Conservation (phyloP, 2,329 filamentous ascomycete genomes). For the Colletotrichum nymphaeae region DNA sequence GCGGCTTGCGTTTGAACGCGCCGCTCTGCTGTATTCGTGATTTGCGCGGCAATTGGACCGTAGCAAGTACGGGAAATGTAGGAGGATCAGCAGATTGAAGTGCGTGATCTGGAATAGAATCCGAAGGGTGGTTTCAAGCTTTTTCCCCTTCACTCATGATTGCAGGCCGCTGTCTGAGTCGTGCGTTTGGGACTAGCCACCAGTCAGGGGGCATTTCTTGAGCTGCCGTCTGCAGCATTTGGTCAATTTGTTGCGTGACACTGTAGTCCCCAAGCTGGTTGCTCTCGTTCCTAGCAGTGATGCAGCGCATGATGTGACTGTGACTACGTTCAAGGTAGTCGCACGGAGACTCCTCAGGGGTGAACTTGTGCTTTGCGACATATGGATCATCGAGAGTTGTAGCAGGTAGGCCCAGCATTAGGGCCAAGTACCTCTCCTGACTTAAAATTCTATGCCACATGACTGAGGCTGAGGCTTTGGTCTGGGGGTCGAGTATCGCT, state of each 20-base stretch:
- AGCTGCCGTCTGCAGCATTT: constrained; percentile 40
- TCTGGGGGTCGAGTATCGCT: neutral
- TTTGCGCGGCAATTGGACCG: constrained; percentile 11
- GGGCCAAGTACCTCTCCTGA: constrained; percentile 49
- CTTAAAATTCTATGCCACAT: constrained; percentile 52
- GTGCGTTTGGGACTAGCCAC: constrained; percentile 40
- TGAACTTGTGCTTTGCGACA: constrained; percentile 24
- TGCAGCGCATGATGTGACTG: constrained; percentile 30
- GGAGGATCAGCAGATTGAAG: constrained; percentile 46
- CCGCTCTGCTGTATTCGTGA: constrained; percentile 45
- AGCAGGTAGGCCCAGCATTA: constrained; percentile 53
- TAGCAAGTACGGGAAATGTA: constrained; percentile 49
- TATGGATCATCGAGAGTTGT: constrained; percentile 36
- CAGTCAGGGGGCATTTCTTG: constrained; percentile 41
- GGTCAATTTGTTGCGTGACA: constrained; percentile 42
- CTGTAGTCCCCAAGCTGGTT: constrained; percentile 35
- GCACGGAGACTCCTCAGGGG: no score
- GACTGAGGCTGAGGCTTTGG: constrained; percentile 23
- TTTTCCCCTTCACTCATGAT: constrained; percentile 12
- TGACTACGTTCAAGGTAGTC: neutral
- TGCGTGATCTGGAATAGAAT: constrained; percentile 44
- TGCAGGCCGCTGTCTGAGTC: neutral
- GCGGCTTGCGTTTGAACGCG: constrained; percentile 49
- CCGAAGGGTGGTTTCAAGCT: constrained; percentile 40
- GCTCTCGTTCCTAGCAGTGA: constrained; percentile 47